Evolutionary conservation across 192 early-diverging fungal genomes (phyloP), one percentile per base, ranked within the genome.

Genomic region (Podila horticola): DNA sequence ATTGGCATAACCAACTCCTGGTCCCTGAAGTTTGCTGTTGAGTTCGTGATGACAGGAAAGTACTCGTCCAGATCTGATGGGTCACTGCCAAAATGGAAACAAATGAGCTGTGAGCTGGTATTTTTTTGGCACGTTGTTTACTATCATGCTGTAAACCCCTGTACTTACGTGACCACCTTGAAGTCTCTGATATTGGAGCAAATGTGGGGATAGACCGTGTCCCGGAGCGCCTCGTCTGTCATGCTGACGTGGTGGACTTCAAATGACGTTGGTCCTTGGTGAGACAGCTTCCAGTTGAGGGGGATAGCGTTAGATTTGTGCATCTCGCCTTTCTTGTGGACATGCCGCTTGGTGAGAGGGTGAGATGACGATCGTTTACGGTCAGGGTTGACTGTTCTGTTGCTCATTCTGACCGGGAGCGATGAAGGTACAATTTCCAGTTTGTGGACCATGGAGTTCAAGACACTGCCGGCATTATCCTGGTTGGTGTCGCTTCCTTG

Each of bases 21-120:
- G 19, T 65, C 70, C 15, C 71, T 36, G 62, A 64, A 22, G 29
- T 57, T n/a, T 26, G 67, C 36, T 7, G 24, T 72, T 10, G 71
- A 60, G 6, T 62, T 69, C 13, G 77, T 20, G 19, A 65, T 29
- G 5, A 67, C 24, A 17, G 77, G 77, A 30, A 81, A 30, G 22
- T 81, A 81, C 31, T 81, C 77, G 13, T 71, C 77, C 77, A 81
- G 30, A 24, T 69, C 69, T 15, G 75, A 50, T 1, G 68, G 58
- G 2, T 71, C 75, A 26, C 75, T 79, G 28, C 30, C 7, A 34
- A 38, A 62, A n/a, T 22, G 12, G 30, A 20, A 28, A n/a, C 12
- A 48, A 22, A 45, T 10, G 12, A 45, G n/a, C 34, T 2, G 17
- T 48, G 24, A 31, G 5, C 15, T 31, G 31, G 10, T 10, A 10